Conservation (phyloP, 306 rosid species). For the Vigna reflexopilosa region DNA sequence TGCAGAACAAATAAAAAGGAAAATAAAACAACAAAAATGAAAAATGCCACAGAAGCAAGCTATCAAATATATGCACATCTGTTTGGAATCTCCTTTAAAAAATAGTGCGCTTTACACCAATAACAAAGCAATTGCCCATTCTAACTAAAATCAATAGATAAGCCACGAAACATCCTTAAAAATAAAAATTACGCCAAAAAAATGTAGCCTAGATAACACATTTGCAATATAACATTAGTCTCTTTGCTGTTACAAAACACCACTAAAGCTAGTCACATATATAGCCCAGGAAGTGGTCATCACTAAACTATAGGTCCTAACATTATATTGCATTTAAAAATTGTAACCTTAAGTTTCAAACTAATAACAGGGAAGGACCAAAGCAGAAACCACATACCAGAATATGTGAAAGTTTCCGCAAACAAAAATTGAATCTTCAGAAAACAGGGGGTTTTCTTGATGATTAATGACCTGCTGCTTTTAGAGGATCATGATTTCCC, state of each 20-base stretch:
- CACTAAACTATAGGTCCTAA: not conserved
- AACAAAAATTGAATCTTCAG: constrained; percentile 25
- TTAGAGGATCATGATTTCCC: constrained; percentile 43
- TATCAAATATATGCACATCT: no score
- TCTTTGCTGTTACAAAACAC: not conserved
- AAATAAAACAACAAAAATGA: no score
- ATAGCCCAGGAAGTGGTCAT: not conserved
- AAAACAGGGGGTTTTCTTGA: constrained; percentile 43
- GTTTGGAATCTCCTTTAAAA: not conserved
- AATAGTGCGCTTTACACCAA: not conserved
- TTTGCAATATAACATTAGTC: constrained; percentile 6
- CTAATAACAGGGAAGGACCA: constrained; percentile 24
- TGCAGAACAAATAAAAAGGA: no score
- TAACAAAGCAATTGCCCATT: not conserved
- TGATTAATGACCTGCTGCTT: constrained; percentile 34
- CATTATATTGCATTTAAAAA: not conserved
- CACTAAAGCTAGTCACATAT: constrained; percentile 2
- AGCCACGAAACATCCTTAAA: not conserved
- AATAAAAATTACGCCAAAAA: not conserved
- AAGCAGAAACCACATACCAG: constrained; percentile 44
- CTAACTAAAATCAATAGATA: not conserved
- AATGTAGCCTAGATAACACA: not conserved
- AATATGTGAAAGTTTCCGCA: constrained; percentile 31
- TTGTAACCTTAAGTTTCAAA: constrained; percentile 28
- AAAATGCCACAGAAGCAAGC: no score